These are phyloP conservation scores for Colletotrichum navitas DNA, from an alignment of 2,329 filamentous ascomycete species.

Conservation along the genomic window DNA sequence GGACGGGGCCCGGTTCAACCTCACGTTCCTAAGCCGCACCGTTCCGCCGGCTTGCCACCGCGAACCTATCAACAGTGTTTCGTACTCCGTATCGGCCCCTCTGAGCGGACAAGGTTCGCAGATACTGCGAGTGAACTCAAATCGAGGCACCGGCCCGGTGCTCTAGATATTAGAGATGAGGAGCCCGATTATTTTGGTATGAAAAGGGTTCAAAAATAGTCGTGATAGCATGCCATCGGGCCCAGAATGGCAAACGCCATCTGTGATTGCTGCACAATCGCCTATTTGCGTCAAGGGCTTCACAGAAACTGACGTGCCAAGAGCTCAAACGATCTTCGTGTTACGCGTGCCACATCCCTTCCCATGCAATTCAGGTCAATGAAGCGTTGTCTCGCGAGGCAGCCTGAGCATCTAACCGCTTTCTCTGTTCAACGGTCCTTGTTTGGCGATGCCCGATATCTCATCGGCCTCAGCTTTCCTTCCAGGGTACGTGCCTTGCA, in stretches of 20 bases:
- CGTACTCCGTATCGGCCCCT: background rate
- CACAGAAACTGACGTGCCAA: background rate
- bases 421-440: too few species aligned
- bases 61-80: background rate
- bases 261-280: background rate
- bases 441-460: background rate
- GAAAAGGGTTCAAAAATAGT: background rate
- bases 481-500: background rate
- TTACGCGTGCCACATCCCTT: background rate
- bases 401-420: background rate
- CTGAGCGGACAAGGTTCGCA: background rate
- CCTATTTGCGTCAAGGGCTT: background rate
- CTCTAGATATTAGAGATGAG: background rate
- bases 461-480: background rate
- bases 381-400: too few species aligned
- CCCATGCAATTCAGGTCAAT: too few species aligned
- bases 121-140: background rate
- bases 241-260: too few species aligned
- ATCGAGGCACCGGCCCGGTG: conserved; percentile 6
- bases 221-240: background rate
- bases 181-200: too few species aligned
- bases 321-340: background rate
- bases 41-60: background rate
- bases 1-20: too few species aligned
- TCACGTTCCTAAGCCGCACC: background rate